Base-by-base conservation (phyloP, 164 flowering plant genomes). In the Stephania yunnanensis region DNA sequence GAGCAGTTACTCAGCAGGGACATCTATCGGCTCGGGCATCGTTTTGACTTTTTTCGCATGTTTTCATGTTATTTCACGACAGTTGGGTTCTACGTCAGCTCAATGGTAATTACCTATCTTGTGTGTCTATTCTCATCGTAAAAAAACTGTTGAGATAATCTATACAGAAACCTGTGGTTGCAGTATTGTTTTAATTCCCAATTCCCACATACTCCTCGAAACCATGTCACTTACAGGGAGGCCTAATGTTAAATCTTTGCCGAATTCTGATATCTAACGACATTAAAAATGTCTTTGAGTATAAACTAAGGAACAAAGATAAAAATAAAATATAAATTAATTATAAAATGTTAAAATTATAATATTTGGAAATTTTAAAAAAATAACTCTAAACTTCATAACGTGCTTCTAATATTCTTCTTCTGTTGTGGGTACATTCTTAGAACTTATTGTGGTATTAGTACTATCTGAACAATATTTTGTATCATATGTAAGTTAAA, bases 41-140 rank as follows among this genome's bases (percentile, higher is more conserved):
- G 98, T 25, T 96, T 96, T 78, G 99, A 96, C 87, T 88, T 96
- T 81, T 96, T 96, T 85, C 95, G 98, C 75, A 94, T 96, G 99
- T 82, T 96, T 65, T 96, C 99, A 31, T 91, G 90, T 72, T 96
- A 91, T 76, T 94, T 86, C 72, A 94, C 99, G 6, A 94, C 98
- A 1, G 83, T 88, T 42, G 99, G 98, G 30, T 92, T 92, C 80
- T 96, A 96, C 70, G 75, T 89, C 85, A 94, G 97, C 84, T 80
- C 98, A 73, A 79, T 96, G 98, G 99, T 96, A 92, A 90, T 17
- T 13, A 12, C 11, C 48, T 73, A 29, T 64, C 12, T 71, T 67
- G 46, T 50, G 29, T 61, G 22, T 61, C 66, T 20, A 61, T 61
- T n/a, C 8, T 4, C 66, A 61, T 61, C 66, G 15, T 19, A n/a